Conservation (phyloP, 306 rosid genomes). For the Mimosa bimucronata region DNA sequence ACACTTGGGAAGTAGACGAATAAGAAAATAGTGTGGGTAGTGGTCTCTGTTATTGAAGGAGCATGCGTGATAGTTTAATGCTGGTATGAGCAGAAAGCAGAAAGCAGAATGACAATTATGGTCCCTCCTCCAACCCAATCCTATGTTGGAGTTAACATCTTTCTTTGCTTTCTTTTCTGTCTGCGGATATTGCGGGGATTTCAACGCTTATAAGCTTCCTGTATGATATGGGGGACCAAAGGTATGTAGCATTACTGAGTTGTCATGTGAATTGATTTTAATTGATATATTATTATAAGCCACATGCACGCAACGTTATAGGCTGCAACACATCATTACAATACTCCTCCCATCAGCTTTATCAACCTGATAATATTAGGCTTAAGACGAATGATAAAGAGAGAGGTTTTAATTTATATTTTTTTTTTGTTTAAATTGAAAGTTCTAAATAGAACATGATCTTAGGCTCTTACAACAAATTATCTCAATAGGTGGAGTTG, state of each 20-base stretch:
- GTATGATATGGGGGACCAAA: conserved; percentile 1
- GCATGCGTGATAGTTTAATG: conserved; percentile 11
- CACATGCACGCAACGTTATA: conserved; percentile 38
- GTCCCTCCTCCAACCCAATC: conserved; percentile 28
- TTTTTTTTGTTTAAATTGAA: background rate
- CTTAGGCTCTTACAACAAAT: background rate
- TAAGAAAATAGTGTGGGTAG: background rate
- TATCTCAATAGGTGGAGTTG: too few species aligned
- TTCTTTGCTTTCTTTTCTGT: conserved; percentile 33
- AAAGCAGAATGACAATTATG: conserved; percentile 13
- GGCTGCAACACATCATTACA: conserved; percentile 55
- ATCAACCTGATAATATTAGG: background rate
- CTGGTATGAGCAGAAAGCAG: conserved; percentile 1
- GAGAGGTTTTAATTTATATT: background rate
- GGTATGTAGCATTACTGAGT: conserved; percentile 1
- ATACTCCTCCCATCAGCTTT: background rate
- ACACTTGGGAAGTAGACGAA: conserved; percentile 26
- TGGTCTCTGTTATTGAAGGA: conserved; percentile 6
- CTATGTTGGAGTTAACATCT: background rate
- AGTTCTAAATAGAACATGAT: background rate
- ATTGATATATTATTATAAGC: conserved; percentile 50
- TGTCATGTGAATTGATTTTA: conserved; percentile 46
- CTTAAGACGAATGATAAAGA: background rate
- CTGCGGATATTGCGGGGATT: conserved; percentile 44
- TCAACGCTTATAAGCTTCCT: background rate